These are phyloP conservation scores for Cystobasidium pallidum DNA, from an alignment of 1,284 basidiomycete species.

Conservation along the genomic window DNA sequence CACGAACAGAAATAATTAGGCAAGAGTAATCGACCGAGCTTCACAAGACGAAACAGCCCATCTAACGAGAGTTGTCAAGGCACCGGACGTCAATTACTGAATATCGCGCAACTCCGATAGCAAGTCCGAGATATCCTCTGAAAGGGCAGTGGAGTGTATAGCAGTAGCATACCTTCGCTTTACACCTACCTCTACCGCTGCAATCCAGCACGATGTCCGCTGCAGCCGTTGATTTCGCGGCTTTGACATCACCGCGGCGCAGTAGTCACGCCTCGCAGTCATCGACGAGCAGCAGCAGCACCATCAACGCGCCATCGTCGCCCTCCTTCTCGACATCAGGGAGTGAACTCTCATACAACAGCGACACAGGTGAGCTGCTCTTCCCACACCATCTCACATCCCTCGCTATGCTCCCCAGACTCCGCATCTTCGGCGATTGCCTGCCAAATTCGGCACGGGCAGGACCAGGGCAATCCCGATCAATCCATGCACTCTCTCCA, in stretches of 20 bases:
- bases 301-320: conserved; percentile 7
- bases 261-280: neutral
- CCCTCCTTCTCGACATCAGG: conserved; percentile 29
- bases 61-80: neutral
- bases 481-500: neutral
- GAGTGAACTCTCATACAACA: conserved; percentile 39
- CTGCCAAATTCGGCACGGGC: conserved; percentile 17
- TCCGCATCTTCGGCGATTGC: conserved; percentile 3
- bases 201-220: neutral
- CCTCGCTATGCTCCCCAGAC: neutral
- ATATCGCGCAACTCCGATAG: neutral
- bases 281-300: conserved; percentile 13
- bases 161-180: neutral
- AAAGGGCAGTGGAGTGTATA: too few relatives aligned
- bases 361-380: conserved; percentile 37
- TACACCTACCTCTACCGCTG: neutral
- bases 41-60: neutral
- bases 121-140: too few relatives aligned
- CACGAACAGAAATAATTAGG: neutral
- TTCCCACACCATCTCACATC: neutral
- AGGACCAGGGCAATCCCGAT: neutral
- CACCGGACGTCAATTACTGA: neutral
- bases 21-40: neutral
- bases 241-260: conserved; percentile 13
- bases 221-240: conserved; percentile 10